These are phyloP conservation scores for Alisma plantagoaquatica DNA, from an alignment of 106 monocot species.

Conservation along the genomic window DNA sequence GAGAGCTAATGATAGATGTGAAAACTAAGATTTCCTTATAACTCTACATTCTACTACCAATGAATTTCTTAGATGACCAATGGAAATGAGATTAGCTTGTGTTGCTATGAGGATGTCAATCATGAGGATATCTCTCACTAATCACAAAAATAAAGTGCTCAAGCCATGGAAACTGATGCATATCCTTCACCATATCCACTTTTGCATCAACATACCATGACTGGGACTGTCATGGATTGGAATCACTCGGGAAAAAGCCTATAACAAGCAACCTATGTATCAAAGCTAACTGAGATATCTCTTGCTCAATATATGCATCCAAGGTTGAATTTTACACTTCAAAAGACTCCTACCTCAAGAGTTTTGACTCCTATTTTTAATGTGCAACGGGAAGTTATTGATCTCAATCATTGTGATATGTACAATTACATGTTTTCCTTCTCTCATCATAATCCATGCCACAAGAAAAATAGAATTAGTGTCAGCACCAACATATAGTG, in stretches of 20 bases:
- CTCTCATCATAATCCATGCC: too few species aligned
- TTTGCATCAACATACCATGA: slow-evolving; percentile 77
- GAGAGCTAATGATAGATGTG: too few species aligned
- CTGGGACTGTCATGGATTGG: slow-evolving; percentile 39
- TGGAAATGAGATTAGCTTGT: too few species aligned
- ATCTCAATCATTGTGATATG: slow-evolving; percentile 6
- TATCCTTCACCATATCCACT: slow-evolving; percentile 80
- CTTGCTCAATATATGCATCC: slow-evolving; percentile 30
- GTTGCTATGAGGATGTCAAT: too few species aligned
- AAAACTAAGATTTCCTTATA: too few species aligned
- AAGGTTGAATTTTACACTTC: slow-evolving; percentile 26
- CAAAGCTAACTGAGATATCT: slow-evolving; percentile 66
- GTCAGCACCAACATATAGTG: too few species aligned
- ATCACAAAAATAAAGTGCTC: slow-evolving; percentile 97
- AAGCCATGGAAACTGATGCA: slow-evolving; percentile 95
- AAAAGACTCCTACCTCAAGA: slow-evolving; percentile 75
- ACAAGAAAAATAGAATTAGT: too few species aligned
- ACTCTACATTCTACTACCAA: too few species aligned
- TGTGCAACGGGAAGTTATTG: slow-evolving; percentile 6
- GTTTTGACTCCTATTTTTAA: slow-evolving; percentile 30
- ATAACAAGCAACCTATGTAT: slow-evolving; percentile 87
- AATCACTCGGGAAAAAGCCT: slow-evolving; percentile 43
- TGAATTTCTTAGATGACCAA: too few species aligned
- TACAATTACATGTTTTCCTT: slow-evolving; percentile 12
- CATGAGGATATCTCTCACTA: too few species aligned